Evolutionary conservation across 2,329 filamentous ascomycete genomes (phyloP).

Genomic region (Akanthomyces uredinophilus): DNA sequence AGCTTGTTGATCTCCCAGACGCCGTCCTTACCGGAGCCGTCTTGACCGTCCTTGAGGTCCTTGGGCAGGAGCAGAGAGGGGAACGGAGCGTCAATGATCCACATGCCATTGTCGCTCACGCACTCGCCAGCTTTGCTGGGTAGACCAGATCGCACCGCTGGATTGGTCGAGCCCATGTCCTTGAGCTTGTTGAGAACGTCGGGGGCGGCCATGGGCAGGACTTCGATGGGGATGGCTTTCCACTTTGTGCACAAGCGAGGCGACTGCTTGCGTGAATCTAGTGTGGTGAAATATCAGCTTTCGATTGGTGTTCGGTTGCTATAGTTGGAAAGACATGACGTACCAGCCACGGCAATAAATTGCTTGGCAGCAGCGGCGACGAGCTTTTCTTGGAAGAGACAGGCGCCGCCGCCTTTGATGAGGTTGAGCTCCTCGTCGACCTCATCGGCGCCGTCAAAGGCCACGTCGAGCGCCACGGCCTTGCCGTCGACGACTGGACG

Average conservation of each 20-base stretch:
- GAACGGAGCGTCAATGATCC: constrained; percentile 92
- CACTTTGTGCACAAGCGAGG: constrained; percentile 68
- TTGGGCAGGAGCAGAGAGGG: constrained; percentile 60
- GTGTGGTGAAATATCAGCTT: not conserved
- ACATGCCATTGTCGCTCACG: constrained; percentile 53
- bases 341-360: constrained; percentile 82
- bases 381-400: constrained; percentile 95
- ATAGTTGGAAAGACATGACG: constrained; percentile 23
- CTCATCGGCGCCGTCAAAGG: constrained; percentile 95
- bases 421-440: constrained; percentile 92
- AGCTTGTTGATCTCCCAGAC: constrained; percentile 76
- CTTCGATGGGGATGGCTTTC: constrained; percentile 88
- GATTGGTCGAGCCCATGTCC: constrained; percentile 65
- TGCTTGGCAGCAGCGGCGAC: constrained; percentile 79
- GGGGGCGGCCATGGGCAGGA: constrained; percentile 76
- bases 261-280: constrained; percentile 87
- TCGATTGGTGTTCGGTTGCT: not conserved
- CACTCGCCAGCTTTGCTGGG: constrained; percentile 78
- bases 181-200: constrained; percentile 69
- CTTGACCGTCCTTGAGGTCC: constrained; percentile 45
- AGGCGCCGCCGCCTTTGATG: constrained; percentile 97
- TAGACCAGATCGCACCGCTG: constrained; percentile 66
- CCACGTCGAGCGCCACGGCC: constrained; percentile 67
- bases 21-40: constrained; percentile 47
- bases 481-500: constrained; percentile 47